A percentile compares a stretch with the other conserved stretches of the same genome.
These are phyloP conservation scores for Ustilago lituana DNA, from an alignment of 1,284 basidiomycete genomes.

Conservation along the genomic window DNA sequence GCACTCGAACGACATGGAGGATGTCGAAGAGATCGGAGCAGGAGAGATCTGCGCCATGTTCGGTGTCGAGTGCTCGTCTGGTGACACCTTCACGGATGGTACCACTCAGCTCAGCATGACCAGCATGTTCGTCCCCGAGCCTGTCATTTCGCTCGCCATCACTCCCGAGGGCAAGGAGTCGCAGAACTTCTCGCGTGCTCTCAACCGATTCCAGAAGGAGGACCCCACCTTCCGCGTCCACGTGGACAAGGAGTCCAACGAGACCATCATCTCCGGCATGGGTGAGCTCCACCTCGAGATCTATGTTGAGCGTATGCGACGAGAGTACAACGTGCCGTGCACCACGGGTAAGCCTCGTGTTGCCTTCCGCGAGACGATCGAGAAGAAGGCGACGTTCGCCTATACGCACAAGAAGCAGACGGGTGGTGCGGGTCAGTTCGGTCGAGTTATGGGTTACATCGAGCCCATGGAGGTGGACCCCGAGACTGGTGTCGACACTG, in stretches of 20 bases:
- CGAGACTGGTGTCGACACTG: constrained; percentile 84
- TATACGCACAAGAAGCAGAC: constrained; percentile 99
- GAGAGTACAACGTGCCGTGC: constrained; percentile 95
- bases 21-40: constrained; percentile 92
- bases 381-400: constrained; percentile 80
- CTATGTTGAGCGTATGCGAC: constrained; percentile 98
- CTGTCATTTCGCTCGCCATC: constrained; percentile 94
- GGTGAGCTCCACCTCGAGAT: constrained; percentile 98
- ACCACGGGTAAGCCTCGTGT: constrained; percentile 95
- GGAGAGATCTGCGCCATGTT: constrained; percentile 99
- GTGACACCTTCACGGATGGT: constrained; percentile 88
- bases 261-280: constrained; percentile 99
- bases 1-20: constrained; percentile 99
- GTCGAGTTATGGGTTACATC: constrained; percentile 85
- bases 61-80: constrained; percentile 97
- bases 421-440: constrained; percentile 96
- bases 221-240: constrained; percentile 99
- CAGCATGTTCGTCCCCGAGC: constrained; percentile 98
- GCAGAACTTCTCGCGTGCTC: constrained; percentile 88
- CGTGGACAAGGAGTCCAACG: constrained; percentile 90
- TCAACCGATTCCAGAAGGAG: constrained; percentile 98
- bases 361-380: constrained; percentile 95
- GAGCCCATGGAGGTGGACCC: constrained; percentile 86
- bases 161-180: constrained; percentile 87
- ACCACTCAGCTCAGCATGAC: constrained; percentile 72